Evolutionary conservation across 345 rosid genomes (phyloP).

Genomic region (Eucalyptus erythrocorys): DNA sequence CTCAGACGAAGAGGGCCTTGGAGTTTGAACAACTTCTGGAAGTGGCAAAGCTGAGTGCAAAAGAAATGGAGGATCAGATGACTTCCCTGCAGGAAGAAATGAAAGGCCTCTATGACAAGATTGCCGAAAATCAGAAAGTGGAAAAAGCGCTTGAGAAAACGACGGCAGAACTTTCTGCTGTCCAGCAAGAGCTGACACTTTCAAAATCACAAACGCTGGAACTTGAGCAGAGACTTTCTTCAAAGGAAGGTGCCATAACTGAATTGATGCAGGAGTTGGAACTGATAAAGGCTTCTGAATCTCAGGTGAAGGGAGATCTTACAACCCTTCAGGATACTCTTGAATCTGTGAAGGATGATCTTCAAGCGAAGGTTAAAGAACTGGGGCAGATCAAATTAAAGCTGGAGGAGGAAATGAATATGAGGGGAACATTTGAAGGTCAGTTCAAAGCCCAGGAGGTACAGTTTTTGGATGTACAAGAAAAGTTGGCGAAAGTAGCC

Average conservation of each 20-base stretch:
- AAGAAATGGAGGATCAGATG: slow-evolving; percentile 59
- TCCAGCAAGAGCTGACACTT: slow-evolving; percentile 51
- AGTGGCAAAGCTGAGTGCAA: slow-evolving; percentile 35
- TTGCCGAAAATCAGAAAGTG: slow-evolving; percentile 53
- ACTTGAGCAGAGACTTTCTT: slow-evolving; percentile 46
- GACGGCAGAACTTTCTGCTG: slow-evolving; percentile 42
- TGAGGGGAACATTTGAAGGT: slow-evolving; percentile 31
- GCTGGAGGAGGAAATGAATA: slow-evolving; percentile 38
- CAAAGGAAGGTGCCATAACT: slow-evolving; percentile 46
- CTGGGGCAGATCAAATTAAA: slow-evolving; percentile 33
- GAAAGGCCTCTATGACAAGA: slow-evolving; percentile 47
- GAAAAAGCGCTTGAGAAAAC: slow-evolving; percentile 62
- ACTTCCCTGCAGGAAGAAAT: slow-evolving; percentile 55
- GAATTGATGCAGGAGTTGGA: slow-evolving; percentile 56
- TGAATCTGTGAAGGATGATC: slow-evolving; percentile 37
- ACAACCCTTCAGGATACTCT: slow-evolving; percentile 37
- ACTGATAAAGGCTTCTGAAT: slow-evolving; percentile 52
- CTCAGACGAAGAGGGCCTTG: slow-evolving; percentile 57
- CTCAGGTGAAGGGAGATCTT: slow-evolving; percentile 46
- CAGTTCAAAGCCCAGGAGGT: slow-evolving; percentile 22
- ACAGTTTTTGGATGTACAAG: slow-evolving; percentile 11
- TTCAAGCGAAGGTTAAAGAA: slow-evolving; percentile 42
- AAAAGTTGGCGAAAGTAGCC: slow-evolving; percentile 12
- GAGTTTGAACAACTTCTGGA: slow-evolving; percentile 74
- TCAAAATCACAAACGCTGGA: slow-evolving; percentile 51